These are phyloP conservation scores for Suhomyces bolitotheri DNA, from an alignment of 1,139 yeast genomes.

Conservation along the genomic window DNA sequence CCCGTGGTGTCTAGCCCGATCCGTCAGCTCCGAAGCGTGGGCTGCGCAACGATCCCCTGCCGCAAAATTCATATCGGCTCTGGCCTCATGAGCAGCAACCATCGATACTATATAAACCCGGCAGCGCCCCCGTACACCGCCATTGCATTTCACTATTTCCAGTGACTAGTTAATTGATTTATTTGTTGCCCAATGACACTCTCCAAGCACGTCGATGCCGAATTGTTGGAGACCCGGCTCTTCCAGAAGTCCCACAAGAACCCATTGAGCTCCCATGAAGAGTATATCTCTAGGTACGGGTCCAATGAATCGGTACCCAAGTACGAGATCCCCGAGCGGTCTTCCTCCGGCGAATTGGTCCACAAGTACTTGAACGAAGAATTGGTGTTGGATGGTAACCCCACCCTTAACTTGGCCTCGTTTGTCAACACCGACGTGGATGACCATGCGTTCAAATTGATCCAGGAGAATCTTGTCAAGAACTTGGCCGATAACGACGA, in stretches of 20 bases:
- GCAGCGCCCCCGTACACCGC: too few relatives aligned
- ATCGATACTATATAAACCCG: too few relatives aligned
- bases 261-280: conserved; percentile 28
- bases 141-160: too few relatives aligned
- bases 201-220: conserved; percentile 30
- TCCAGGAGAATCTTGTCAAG: conserved; percentile 73
- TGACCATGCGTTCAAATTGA: conserved; percentile 47
- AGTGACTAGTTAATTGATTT: too few relatives aligned
- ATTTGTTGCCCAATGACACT: conserved; percentile 33
- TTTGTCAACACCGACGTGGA: conserved; percentile 79
- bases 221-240: conserved; percentile 24
- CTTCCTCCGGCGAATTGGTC: conserved; percentile 54
- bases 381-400: conserved; percentile 78
- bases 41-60: too few relatives aligned
- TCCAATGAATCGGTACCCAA: conserved; percentile 43
- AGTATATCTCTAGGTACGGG: conserved; percentile 37
- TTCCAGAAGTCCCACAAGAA: conserved; percentile 24
- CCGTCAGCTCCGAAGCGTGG: too few relatives aligned
- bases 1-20: too few relatives aligned
- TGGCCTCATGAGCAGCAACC: too few relatives aligned
- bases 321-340: conserved; percentile 57
- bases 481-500: conserved; percentile 93
- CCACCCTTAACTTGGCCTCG: conserved; percentile 81
- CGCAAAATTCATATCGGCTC: too few relatives aligned
- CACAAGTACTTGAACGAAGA: conserved; percentile 71